phyloP scores from a whole-genome alignment of 805 yeast genomes.

The Cyberlindnera mrakii region DNA sequence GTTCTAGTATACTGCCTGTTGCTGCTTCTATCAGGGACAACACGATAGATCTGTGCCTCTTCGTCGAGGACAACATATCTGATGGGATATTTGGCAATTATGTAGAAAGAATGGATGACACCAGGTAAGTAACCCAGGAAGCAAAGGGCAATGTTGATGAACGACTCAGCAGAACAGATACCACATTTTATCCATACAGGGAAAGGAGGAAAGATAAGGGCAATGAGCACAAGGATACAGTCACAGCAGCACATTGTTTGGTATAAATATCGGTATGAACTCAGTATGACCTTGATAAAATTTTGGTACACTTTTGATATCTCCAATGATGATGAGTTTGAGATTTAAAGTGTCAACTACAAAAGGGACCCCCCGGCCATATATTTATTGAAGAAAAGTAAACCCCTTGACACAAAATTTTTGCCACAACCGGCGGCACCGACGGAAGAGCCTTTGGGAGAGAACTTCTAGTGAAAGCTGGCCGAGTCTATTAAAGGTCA shows the following conservation, averaged over 20 bases:
- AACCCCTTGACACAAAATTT: too few species aligned
- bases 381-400: too few species aligned
- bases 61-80: conserved; percentile 25
- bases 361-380: too few species aligned
- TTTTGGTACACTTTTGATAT: too few species aligned
- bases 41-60: conserved; percentile 19
- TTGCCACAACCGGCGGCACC: too few species aligned
- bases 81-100: conserved; percentile 65
- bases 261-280: too few species aligned
- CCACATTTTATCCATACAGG: conserved; percentile 76
- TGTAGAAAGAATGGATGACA: conserved; percentile 69
- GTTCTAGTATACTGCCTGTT: not conserved
- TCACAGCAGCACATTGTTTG: conserved; percentile 33
- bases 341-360: too few species aligned
- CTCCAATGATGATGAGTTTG: too few species aligned
- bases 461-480: too few species aligned
- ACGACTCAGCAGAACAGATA: conserved; percentile 58
- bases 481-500: too few species aligned
- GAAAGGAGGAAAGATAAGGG: conserved; percentile 71
- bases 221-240: conserved; percentile 60
- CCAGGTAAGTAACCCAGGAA: conserved; percentile 74
- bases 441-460: too few species aligned
- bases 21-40: conserved; percentile 2
- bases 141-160: conserved; percentile 68
- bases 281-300: too few species aligned